phyloP scores from a whole-genome alignment of 139 green algal genomes.

The Chlorella sp. region DNA sequence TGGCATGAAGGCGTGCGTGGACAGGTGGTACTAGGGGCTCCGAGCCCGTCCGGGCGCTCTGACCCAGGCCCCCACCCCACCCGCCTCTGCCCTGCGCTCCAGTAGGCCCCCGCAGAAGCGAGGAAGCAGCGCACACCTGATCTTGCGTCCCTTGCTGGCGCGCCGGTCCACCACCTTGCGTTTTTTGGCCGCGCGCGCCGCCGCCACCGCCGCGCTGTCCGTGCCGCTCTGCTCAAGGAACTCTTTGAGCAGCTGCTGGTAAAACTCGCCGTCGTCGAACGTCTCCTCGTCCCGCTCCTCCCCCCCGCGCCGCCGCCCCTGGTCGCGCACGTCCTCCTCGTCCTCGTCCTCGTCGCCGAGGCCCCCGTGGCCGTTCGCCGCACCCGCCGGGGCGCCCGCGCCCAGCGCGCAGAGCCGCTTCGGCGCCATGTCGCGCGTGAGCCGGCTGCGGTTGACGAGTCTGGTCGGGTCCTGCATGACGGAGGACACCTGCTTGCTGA shows the following conservation, averaged over 20 bases:
- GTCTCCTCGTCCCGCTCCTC: constrained; percentile 59
- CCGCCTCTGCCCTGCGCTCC: too few species aligned
- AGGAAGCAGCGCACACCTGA: too few species aligned
- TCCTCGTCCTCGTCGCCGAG: background rate
- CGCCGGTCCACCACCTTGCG: constrained; percentile 79
- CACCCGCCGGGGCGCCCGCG: background rate
- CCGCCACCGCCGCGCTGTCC: constrained; percentile 3
- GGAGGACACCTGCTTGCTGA: constrained; percentile 56
- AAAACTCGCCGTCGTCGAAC: constrained; percentile 91
- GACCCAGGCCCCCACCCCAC: too few species aligned
- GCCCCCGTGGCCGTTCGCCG: background rate
- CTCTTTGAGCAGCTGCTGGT: constrained; percentile 87
- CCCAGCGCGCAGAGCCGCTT: constrained; percentile 22
- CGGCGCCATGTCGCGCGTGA: constrained; percentile 25
- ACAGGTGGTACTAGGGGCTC: too few species aligned
- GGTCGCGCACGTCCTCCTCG: too few species aligned
- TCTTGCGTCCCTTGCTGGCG: constrained; percentile 85
- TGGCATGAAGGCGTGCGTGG: too few species aligned
- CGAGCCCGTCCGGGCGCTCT: too few species aligned
- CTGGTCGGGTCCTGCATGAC: constrained; percentile 23
- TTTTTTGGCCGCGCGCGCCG: constrained; percentile 52
- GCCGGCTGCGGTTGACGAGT: constrained; percentile 46
- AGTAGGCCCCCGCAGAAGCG: too few species aligned
- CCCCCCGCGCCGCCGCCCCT: too few species aligned
- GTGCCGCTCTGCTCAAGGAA: constrained; percentile 60